Conservation (phyloP, 352 stramenopile genomes). For the Globisporangium spinosum region DNA sequence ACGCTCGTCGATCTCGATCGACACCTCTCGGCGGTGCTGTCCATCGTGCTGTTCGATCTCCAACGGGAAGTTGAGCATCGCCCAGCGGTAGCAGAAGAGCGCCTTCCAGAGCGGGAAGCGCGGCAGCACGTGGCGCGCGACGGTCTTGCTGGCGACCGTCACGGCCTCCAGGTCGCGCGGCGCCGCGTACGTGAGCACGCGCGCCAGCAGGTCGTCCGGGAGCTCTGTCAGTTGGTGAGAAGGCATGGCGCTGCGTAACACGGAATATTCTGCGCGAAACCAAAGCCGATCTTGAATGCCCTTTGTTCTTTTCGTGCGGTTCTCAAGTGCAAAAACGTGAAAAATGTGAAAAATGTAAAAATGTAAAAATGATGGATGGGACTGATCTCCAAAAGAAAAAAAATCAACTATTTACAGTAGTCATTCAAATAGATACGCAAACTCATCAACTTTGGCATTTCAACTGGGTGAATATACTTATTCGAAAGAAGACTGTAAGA, state of each 20-base stretch:
- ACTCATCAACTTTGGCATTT: neutral
- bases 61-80: conserved; percentile 56
- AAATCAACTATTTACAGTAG: neutral
- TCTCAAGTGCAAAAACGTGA: neutral
- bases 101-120: conserved; percentile 59
- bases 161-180: conserved; percentile 54
- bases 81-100: conserved; percentile 59
- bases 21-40: neutral
- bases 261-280: neutral
- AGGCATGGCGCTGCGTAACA: neutral
- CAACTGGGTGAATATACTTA: neutral
- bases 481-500: neutral
- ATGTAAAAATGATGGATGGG: neutral
- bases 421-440: neutral
- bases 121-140: conserved; percentile 44
- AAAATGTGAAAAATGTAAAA: neutral
- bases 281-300: neutral
- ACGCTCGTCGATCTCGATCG: conserved; percentile 36
- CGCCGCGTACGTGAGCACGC: conserved; percentile 34
- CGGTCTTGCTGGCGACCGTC: conserved; percentile 42
- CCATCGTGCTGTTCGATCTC: conserved; percentile 14
- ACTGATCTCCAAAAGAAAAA: neutral
- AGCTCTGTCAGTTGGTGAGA: conserved; percentile 23
- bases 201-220: conserved; percentile 50
- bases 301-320: neutral